phyloP scores from a whole-genome alignment of 2,329 filamentous ascomycete genomes.

The Aspergillus sclerotialis region DNA sequence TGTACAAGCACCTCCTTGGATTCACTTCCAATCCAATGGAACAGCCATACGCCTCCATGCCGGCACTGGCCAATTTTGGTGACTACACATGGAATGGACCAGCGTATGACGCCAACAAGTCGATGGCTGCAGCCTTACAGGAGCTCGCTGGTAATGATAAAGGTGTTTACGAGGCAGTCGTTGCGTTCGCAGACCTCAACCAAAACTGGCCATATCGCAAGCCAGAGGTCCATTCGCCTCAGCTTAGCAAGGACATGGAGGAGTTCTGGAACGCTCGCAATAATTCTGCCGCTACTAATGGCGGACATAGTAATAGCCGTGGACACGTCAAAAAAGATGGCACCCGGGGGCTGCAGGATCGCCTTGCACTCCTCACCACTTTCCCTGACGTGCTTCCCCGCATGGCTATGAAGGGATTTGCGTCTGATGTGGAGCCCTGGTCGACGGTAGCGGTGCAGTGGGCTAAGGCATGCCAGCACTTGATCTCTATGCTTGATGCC shows the following conservation, averaged over 20 bases:
- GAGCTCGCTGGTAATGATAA: slow-evolving; percentile 8
- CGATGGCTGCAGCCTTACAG: slow-evolving; percentile 7
- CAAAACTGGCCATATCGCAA: slow-evolving; percentile 15
- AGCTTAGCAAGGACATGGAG: slow-evolving; percentile 10
- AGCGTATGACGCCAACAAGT: slow-evolving; percentile 10
- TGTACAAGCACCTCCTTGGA: slow-evolving; percentile 15
- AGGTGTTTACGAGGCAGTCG: slow-evolving; percentile 7
- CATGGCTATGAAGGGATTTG: slow-evolving; percentile 12
- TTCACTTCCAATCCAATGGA: slow-evolving; percentile 17
- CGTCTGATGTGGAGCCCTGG: slow-evolving; percentile 12
- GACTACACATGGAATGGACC: slow-evolving; percentile 15
- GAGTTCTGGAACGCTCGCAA: slow-evolving; percentile 11
- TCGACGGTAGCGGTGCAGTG: slow-evolving; percentile 13
- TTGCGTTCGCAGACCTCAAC: slow-evolving; percentile 14
- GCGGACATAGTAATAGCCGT: too few species aligned
- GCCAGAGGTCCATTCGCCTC: slow-evolving; percentile 8
- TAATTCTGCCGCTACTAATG: not conserved
- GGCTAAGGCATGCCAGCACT: slow-evolving; percentile 12
- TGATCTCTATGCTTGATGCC: slow-evolving; percentile 13
- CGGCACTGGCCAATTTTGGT: slow-evolving; percentile 11
- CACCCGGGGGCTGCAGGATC: slow-evolving; percentile 1
- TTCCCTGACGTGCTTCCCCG: slow-evolving; percentile 6
- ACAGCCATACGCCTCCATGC: slow-evolving; percentile 14
- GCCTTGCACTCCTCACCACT: slow-evolving; percentile 5
- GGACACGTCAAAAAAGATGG: too few species aligned